phyloP scores from a whole-genome alignment of 148 eudicot genomes.

The Suaeda aralocaspica region DNA sequence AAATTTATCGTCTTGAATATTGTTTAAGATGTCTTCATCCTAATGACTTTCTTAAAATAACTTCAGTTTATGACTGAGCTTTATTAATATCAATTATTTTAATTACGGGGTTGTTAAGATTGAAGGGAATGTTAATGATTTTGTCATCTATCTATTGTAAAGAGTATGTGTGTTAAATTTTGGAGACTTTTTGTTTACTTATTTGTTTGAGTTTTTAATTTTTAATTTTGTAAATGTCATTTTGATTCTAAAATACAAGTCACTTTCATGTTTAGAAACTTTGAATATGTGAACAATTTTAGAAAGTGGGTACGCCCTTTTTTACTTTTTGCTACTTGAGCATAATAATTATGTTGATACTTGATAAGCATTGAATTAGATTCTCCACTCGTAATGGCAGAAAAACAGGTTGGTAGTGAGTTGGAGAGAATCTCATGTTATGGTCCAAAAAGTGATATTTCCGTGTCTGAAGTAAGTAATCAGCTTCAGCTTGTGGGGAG shows the following conservation, averaged over 20 bases:
- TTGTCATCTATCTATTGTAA: too few relatives aligned
- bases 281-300: not conserved
- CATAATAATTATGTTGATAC: not conserved
- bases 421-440: slow-evolving; percentile 54
- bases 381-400: slow-evolving; percentile 37
- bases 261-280: not conserved
- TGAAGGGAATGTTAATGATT: too few relatives aligned
- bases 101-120: too few relatives aligned
- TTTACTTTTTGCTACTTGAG: not conserved
- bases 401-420: slow-evolving; percentile 41
- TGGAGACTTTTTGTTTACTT: not conserved
- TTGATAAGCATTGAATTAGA: slow-evolving; percentile 12
- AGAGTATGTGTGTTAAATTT: too few relatives aligned
- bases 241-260: not conserved
- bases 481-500: slow-evolving; percentile 39
- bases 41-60: too few relatives aligned
- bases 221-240: not conserved
- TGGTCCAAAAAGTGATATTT: slow-evolving; percentile 48
- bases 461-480: slow-evolving; percentile 45
- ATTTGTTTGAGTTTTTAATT: not conserved
- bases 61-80: too few relatives aligned
- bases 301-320: slow-evolving; percentile 1
- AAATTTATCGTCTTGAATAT: too few relatives aligned
- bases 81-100: too few relatives aligned
- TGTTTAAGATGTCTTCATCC: too few relatives aligned